Conservation (phyloP, 2,329 filamentous ascomycete species). For the Ophiobolus disseminans region DNA sequence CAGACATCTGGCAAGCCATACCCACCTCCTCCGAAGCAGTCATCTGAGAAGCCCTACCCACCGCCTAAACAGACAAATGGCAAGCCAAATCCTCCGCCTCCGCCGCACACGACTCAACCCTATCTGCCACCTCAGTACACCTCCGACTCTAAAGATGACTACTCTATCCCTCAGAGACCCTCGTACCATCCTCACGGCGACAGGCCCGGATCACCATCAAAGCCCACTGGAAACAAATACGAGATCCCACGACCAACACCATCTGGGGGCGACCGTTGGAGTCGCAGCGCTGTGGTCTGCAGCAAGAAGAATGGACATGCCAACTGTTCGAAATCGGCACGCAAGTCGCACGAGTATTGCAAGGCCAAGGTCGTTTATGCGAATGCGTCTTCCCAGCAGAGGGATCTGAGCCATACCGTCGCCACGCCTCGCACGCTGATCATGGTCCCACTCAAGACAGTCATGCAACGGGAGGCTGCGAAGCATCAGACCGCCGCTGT, state of each 20-base stretch:
- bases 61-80: not conserved
- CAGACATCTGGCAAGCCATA: not conserved
- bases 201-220: not conserved
- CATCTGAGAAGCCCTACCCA: not conserved
- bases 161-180: not conserved
- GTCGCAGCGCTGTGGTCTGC: not conserved
- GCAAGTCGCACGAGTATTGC: slow-evolving; percentile 5
- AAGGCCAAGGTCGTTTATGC: slow-evolving; percentile 10
- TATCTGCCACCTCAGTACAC: not conserved
- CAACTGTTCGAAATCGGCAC: not conserved
- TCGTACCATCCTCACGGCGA: not conserved
- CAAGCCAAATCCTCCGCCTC: not conserved
- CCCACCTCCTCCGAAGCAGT: not conserved
- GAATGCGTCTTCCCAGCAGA: slow-evolving; percentile 1
- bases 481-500: slow-evolving; percentile 3
- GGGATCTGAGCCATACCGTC: not conserved
- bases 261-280: not conserved
- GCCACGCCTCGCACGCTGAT: not conserved
- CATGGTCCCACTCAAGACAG: slow-evolving; percentile 11
- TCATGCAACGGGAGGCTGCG: slow-evolving; percentile 13
- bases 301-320: not conserved
- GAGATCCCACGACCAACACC: not conserved
- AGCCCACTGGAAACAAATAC: not conserved
- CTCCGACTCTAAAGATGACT: not conserved
- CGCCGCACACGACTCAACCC: not conserved